phyloP scores from a whole-genome alignment of 495 filamentous ascomycete species.

The Ramalina intermedia region DNA sequence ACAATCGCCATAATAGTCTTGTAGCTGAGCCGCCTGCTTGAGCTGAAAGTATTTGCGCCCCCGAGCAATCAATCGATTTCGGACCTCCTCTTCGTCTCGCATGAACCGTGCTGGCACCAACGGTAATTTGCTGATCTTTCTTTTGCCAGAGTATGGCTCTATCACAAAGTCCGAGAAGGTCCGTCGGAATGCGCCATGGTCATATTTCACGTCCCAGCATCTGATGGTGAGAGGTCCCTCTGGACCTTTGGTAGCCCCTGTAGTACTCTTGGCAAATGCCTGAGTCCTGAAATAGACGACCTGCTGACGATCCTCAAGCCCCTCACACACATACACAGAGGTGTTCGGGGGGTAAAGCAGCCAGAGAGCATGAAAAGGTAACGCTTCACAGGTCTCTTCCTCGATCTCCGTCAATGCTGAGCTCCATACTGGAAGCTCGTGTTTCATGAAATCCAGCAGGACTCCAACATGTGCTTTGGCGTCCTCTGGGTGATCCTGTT shows the following conservation, averaged over 20 bases:
- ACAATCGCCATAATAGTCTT: constrained; percentile 7
- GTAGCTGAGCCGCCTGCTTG: constrained; percentile 7
- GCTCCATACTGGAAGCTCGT: constrained; percentile 1
- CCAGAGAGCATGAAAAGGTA: constrained; percentile 3
- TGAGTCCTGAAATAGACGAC: constrained; percentile 5
- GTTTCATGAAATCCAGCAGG: constrained; percentile 7
- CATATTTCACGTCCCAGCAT: constrained; percentile 9
- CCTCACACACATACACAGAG: constrained; percentile 5
- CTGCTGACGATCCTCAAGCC: constrained; percentile 5
- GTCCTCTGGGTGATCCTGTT: constrained; percentile 3
- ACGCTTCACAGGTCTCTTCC: constrained; percentile 7
- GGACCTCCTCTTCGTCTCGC: constrained; percentile 3
- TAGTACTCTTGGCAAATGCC: no score
- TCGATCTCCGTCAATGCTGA: constrained; percentile 9
- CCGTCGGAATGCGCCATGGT: constrained; percentile 8
- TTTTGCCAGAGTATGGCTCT: constrained; percentile 9
- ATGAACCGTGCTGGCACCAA: constrained; percentile 8
- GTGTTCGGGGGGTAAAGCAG: constrained; percentile 8
- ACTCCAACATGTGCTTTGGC: constrained; percentile 6
- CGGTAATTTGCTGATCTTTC: constrained; percentile 7
- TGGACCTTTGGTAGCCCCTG: constrained; percentile 1
- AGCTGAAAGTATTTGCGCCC: constrained; percentile 10
- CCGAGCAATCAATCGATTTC: constrained; percentile 5
- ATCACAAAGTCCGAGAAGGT: constrained; percentile 6
- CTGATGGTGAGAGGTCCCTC: constrained; percentile 1